Evolutionary conservation across 495 filamentous ascomycete genomes (phyloP).

Genomic region (Saxophila tyrrhenica): DNA sequence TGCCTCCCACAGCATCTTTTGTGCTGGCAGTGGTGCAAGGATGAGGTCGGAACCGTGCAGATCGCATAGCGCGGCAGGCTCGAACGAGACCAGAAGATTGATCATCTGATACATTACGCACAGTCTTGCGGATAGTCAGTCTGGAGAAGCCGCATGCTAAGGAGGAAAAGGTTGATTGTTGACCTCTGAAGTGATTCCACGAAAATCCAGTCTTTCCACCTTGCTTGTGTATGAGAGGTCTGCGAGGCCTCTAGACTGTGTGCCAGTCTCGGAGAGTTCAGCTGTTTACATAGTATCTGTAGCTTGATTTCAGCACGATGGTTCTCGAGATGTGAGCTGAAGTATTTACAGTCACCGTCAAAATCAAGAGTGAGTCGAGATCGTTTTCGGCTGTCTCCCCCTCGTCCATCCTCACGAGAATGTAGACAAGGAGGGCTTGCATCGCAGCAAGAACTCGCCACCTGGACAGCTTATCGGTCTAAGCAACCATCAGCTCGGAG

Average conservation of each 20-base stretch:
- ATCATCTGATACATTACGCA: conserved; percentile 33
- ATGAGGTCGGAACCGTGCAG: conserved; percentile 27
- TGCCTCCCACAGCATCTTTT: conserved; percentile 41
- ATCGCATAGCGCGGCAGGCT: conserved; percentile 34
- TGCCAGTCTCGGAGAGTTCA: background rate
- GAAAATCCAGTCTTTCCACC: conserved; percentile 38
- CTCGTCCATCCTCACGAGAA: conserved; percentile 34
- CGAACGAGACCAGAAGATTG: conserved; percentile 37
- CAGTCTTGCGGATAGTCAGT: conserved; percentile 28
- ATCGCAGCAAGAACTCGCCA: conserved; percentile 36
- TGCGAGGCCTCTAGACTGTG: background rate
- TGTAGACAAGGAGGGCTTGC: conserved; percentile 35
- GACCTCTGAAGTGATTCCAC: conserved; percentile 34
- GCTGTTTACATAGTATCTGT: background rate
- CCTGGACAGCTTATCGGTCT: conserved; percentile 27
- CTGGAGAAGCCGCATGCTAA: background rate
- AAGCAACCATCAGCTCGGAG: background rate
- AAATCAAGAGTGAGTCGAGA: conserved; percentile 30
- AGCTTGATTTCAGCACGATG: background rate
- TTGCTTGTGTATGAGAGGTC: conserved; percentile 10
- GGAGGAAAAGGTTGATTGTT: background rate
- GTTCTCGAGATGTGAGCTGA: background rate
- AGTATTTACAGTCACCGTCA: conserved; percentile 30
- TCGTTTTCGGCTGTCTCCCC: conserved; percentile 37
- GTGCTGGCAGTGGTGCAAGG: conserved; percentile 36